These are phyloP conservation scores for Diddensiella transvaalensis DNA, from an alignment of 805 yeast genomes.

Conservation along the genomic window DNA sequence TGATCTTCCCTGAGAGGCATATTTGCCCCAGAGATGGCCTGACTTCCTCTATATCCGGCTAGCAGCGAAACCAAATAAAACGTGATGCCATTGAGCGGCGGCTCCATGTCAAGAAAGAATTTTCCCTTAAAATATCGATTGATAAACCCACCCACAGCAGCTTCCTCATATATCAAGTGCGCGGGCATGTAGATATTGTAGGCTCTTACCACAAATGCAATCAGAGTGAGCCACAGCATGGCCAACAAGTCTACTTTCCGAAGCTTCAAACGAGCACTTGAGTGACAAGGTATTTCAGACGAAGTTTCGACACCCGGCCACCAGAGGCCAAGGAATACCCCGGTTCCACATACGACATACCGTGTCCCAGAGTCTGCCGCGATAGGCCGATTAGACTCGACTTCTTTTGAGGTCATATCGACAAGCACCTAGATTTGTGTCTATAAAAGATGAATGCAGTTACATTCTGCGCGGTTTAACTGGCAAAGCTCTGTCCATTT, in stretches of 20 bases:
- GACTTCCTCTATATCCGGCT: slow-evolving; percentile 41
- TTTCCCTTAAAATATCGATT: slow-evolving; percentile 44
- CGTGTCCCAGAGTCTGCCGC: too few species aligned
- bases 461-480: too few species aligned
- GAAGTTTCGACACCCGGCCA: slow-evolving; percentile 9
- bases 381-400: too few species aligned
- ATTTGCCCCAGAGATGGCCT: slow-evolving; percentile 30
- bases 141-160: slow-evolving; percentile 18
- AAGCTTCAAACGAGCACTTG: background rate
- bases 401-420: too few species aligned
- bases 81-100: slow-evolving; percentile 48
- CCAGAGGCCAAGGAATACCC: slow-evolving; percentile 20
- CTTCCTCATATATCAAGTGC: slow-evolving; percentile 20
- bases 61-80: slow-evolving; percentile 40
- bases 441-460: too few species aligned
- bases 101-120: slow-evolving; percentile 54
- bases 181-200: slow-evolving; percentile 17
- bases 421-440: too few species aligned
- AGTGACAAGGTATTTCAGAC: background rate
- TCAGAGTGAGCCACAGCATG: background rate
- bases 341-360: slow-evolving; percentile 22
- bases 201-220: slow-evolving; percentile 13
- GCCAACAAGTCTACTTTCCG: slow-evolving; percentile 4
- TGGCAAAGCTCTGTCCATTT: too few species aligned
- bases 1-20: slow-evolving; percentile 22